These are phyloP conservation scores for Populus euphratica DNA, from an alignment of 345 rosid species.

Conservation along the genomic window DNA sequence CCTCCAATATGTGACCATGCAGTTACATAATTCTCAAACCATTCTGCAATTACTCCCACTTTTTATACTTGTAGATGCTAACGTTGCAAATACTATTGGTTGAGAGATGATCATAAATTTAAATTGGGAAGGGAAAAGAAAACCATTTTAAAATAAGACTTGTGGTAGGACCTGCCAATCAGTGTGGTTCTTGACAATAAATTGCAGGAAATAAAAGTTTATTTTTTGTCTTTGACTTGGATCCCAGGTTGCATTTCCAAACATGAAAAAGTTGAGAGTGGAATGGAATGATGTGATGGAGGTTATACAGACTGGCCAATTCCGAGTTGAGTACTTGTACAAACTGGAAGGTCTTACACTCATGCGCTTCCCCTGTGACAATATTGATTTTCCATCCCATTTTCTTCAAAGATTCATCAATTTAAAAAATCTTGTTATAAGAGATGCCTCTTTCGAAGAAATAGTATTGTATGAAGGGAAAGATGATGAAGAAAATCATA, in stretches of 20 bases:
- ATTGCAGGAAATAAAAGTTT: background rate
- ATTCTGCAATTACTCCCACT: background rate
- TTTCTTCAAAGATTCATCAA: slow-evolving; percentile 2
- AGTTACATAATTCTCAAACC: background rate
- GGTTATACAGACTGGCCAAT: background rate
- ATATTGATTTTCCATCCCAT: background rate
- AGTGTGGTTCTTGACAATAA: background rate
- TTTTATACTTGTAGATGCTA: no score
- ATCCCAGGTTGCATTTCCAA: slow-evolving; percentile 3
- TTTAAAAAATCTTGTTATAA: background rate
- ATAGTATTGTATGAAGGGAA: background rate
- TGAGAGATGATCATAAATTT: no score
- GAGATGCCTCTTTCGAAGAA: background rate
- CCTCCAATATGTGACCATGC: background rate
- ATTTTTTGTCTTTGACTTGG: background rate
- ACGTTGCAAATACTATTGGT: no score
- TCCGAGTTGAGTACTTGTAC: background rate
- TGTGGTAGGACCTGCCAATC: background rate
- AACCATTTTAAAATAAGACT: no score
- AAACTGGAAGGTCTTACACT: background rate
- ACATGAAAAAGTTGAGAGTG: background rate
- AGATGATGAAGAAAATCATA: background rate
- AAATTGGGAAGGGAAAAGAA: no score
- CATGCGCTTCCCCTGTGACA: background rate
- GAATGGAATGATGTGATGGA: background rate